These are phyloP conservation scores for Hirschioporus abietinus DNA, from an alignment of 768 basidiomycete genomes.

Conservation along the genomic window DNA sequence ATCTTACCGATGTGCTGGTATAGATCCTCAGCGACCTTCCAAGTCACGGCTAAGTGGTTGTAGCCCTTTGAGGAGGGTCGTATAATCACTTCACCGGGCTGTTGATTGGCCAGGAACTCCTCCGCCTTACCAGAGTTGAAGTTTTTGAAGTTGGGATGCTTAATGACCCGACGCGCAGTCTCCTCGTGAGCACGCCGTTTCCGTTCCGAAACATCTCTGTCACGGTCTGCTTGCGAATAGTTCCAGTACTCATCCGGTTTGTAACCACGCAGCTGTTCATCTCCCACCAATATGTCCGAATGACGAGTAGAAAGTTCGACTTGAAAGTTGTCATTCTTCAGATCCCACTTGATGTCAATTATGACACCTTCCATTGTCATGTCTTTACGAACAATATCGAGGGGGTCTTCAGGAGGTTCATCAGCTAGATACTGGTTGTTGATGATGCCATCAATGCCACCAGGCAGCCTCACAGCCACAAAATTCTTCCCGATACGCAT, in stretches of 20 bases:
- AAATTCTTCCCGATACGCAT: constrained; percentile 45
- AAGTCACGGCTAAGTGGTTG: constrained; percentile 94
- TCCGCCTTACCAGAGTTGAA: constrained; percentile 90
- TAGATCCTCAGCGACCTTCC: constrained; percentile 96
- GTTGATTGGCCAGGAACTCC: constrained; percentile 80
- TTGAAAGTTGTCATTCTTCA: constrained; percentile 54
- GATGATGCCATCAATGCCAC: constrained; percentile 85
- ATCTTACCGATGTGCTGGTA: constrained; percentile 92
- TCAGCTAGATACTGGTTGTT: constrained; percentile 54
- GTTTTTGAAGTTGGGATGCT: constrained; percentile 98
- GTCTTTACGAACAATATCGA: constrained; percentile 61
- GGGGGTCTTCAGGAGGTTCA: constrained; percentile 29
- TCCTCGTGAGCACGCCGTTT: constrained; percentile 85
- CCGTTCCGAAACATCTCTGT: constrained; percentile 65
- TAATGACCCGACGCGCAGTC: constrained; percentile 78
- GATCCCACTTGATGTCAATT: constrained; percentile 60
- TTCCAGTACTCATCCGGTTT: constrained; percentile 63
- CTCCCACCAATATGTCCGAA: constrained; percentile 55
- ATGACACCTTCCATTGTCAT: constrained; percentile 80
- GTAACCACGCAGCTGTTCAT: constrained; percentile 55
- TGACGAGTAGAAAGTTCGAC: constrained; percentile 74
- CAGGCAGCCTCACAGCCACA: constrained; percentile 78
- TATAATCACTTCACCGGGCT: constrained; percentile 94
- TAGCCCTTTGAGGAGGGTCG: constrained; percentile 92
- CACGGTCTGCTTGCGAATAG: constrained; percentile 53